phyloP scores from a whole-genome alignment of 352 stramenopile genomes.

The Globisporangium uncinulatum region DNA sequence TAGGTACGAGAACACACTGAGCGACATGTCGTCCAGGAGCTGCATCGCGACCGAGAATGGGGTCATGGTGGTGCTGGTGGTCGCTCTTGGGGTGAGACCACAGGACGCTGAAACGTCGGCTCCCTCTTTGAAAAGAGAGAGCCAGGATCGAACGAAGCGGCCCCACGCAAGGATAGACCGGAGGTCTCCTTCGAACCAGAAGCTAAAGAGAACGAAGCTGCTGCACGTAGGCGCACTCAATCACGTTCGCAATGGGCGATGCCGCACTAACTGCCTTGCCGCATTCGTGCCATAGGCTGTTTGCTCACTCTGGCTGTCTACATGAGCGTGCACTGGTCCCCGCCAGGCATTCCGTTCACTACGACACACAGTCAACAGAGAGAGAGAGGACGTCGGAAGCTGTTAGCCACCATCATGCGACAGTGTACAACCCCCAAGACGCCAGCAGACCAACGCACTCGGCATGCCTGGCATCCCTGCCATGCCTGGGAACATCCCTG shows the following conservation, averaged over 20 bases:
- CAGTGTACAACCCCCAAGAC: neutral
- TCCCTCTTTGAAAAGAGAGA: neutral
- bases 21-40: slow-evolving; percentile 48
- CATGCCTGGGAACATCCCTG: slow-evolving; percentile 80
- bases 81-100: neutral
- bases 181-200: too few relatives aligned
- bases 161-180: too few relatives aligned
- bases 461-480: slow-evolving; percentile 74
- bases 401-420: neutral
- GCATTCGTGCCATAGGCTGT: neutral
- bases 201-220: neutral
- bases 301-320: slow-evolving; percentile 12
- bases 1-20: slow-evolving; percentile 69
- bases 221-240: neutral
- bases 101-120: neutral
- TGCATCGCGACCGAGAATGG: slow-evolving; percentile 11
- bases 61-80: neutral
- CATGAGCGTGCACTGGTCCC: slow-evolving; percentile 77
- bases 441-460: slow-evolving; percentile 29
- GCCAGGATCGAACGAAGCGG: too few relatives aligned
- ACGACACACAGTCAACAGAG: slow-evolving; percentile 8
- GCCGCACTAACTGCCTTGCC: neutral
- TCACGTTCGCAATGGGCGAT: slow-evolving; percentile 3
- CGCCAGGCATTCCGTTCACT: slow-evolving; percentile 50
- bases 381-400: neutral